Evolutionary conservation across 2,329 filamentous ascomycete species (phyloP).

Genomic region (Fonsecaea monophora): DNA sequence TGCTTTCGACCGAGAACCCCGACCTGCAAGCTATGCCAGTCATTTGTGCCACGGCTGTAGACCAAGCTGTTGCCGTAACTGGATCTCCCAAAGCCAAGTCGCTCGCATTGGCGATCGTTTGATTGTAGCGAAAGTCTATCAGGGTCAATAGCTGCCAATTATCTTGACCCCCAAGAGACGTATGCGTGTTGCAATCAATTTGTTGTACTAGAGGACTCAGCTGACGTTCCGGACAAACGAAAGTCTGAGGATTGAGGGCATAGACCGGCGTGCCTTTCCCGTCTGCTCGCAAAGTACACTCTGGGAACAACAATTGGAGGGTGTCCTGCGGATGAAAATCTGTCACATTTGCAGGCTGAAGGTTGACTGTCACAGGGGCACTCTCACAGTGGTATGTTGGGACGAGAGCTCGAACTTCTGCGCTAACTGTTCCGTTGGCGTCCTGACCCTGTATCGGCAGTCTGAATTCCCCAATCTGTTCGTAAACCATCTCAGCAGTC

Average conservation of each 20-base stretch:
- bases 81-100: background rate
- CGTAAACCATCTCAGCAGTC: slow-evolving; percentile 18
- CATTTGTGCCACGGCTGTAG: background rate
- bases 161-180: background rate
- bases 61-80: slow-evolving; percentile 12
- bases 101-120: slow-evolving; percentile 9
- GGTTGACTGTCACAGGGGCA: slow-evolving; percentile 24
- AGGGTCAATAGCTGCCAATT: slow-evolving; percentile 33
- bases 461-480: slow-evolving; percentile 13
- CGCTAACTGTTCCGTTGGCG: slow-evolving; percentile 1
- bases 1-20: slow-evolving; percentile 1
- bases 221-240: slow-evolving; percentile 27
- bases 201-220: slow-evolving; percentile 25
- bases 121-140: slow-evolving; percentile 21
- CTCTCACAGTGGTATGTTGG: slow-evolving; percentile 30
- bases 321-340: slow-evolving; percentile 20
- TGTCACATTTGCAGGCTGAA: slow-evolving; percentile 21
- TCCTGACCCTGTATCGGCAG: background rate
- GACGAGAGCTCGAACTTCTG: slow-evolving; percentile 25
- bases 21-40: slow-evolving; percentile 14
- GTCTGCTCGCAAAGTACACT: slow-evolving; percentile 13
- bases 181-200: slow-evolving; percentile 21
- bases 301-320: slow-evolving; percentile 16
- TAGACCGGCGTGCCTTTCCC: slow-evolving; percentile 15
- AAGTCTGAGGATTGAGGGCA: slow-evolving; percentile 24